Conservation (phyloP, 257 asterid genomes). For the Capsicum chinense region DNA sequence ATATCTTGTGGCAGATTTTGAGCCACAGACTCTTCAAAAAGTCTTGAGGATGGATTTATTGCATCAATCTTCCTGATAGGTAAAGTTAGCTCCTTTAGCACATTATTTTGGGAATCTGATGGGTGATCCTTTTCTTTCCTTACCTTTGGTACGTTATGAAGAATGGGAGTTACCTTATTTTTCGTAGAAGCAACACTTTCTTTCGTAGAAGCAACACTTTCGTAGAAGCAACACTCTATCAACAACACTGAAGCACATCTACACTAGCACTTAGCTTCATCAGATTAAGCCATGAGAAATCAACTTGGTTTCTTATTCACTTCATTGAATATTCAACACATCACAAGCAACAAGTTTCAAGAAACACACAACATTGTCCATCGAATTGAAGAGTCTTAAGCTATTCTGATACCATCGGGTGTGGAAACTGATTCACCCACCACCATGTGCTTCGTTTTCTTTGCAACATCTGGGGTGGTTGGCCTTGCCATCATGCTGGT, state of each 20-base stretch:
- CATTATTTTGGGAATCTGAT: too few species aligned
- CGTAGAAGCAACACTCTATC: too few species aligned
- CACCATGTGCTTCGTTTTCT: not conserved
- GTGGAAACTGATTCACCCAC: not conserved
- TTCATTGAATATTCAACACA: not conserved
- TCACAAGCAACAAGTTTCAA: not conserved
- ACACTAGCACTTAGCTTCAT: not conserved
- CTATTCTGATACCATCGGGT: not conserved
- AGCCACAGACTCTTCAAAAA: too few species aligned
- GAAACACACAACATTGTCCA: not conserved
- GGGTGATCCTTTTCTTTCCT: too few species aligned
- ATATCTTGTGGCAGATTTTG: too few species aligned
- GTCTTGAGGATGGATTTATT: too few species aligned
- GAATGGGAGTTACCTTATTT: too few species aligned
- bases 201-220: too few species aligned
- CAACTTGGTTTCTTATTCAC: not conserved
- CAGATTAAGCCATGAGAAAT: not conserved
- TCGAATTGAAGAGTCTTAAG: not conserved
- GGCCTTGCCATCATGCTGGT: not conserved
- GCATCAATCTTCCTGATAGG: too few species aligned
- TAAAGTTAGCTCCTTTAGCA: too few species aligned
- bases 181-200: too few species aligned
- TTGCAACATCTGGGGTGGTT: not conserved
- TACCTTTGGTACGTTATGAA: too few species aligned
- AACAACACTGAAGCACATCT: slow-evolving; percentile 13